Evolutionary conservation across 768 basidiomycete species (phyloP).

Genomic region (Erythrobasidium yunnanense): DNA sequence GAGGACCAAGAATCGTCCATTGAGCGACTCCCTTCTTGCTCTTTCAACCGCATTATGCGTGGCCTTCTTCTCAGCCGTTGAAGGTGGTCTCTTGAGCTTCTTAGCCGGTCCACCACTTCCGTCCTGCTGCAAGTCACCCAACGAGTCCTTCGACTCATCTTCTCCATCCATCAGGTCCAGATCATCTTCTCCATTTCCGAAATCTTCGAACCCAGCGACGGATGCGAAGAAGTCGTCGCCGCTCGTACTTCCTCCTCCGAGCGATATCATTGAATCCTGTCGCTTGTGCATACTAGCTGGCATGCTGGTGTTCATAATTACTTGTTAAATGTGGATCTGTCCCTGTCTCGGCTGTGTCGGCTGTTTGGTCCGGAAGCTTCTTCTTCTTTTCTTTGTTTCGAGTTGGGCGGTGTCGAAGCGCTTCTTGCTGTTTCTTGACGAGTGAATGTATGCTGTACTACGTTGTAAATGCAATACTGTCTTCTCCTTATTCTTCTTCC

Average conservation of each 20-base stretch:
- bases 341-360: too few species aligned
- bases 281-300: too few species aligned
- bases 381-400: too few species aligned
- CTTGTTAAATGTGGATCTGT: too few species aligned
- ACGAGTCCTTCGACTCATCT: background rate
- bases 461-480: background rate
- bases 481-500: background rate
- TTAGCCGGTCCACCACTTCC: background rate
- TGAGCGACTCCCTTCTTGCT: constrained; percentile 81
- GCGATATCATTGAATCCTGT: too few species aligned
- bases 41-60: constrained; percentile 97
- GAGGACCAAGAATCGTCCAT: constrained; percentile 70
- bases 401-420: too few species aligned
- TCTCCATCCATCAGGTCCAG: background rate
- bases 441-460: background rate
- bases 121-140: background rate
- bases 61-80: constrained; percentile 82
- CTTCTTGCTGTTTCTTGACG: too few species aligned
- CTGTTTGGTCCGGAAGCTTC: too few species aligned
- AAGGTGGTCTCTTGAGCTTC: constrained; percentile 7
- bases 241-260: too few species aligned
- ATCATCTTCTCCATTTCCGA: background rate
- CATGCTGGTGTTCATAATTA: too few species aligned
- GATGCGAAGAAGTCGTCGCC: background rate
- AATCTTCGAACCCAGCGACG: background rate